These are phyloP conservation scores for Thelephora ganbajun DNA, from an alignment of 768 basidiomycete species.

Conservation along the genomic window DNA sequence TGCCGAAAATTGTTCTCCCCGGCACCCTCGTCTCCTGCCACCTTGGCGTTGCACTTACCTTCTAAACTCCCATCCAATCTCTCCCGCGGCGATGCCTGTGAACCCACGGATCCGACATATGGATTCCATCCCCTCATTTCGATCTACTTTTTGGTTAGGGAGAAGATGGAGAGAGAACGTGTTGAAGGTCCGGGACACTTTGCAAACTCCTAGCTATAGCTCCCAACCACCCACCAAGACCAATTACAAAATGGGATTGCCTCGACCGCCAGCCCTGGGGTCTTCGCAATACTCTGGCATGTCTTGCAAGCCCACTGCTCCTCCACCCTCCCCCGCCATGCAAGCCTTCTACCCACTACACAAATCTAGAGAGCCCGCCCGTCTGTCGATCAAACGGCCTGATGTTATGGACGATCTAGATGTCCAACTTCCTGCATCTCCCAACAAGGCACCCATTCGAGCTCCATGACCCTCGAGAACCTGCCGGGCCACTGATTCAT, in stretches of 20 bases:
- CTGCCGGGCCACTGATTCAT: too few species aligned
- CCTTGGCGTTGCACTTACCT: conserved; percentile 45
- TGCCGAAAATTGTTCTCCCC: conserved; percentile 74
- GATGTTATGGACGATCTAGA: conserved; percentile 1
- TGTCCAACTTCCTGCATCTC: conserved; percentile 8
- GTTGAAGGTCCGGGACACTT: conserved; percentile 93
- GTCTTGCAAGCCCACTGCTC: conserved; percentile 52
- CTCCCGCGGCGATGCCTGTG: conserved; percentile 27
- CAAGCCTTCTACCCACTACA: conserved; percentile 43
- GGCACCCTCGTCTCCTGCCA: conserved; percentile 29
- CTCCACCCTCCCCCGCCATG: conserved; percentile 46
- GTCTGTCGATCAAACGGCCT: conserved; percentile 22
- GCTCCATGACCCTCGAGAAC: conserved; percentile 57
- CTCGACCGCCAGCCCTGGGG: conserved; percentile 68
- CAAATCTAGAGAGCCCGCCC: conserved; percentile 52
- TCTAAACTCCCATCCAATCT: conserved; percentile 44
- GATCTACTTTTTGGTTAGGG: conserved; percentile 91
- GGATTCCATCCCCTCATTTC: conserved; percentile 93
- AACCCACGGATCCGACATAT: conserved; percentile 67
- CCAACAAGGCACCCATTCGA: conserved; percentile 23
- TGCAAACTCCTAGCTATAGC: conserved; percentile 76
- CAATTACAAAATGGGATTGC: conserved; percentile 75
- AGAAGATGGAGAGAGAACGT: conserved; percentile 88
- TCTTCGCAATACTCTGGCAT: conserved; percentile 70
- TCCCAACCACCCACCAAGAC: conserved; percentile 35